These are phyloP conservation scores for Blastomyces gilchristii DNA, from an alignment of 2,329 filamentous ascomycete genomes.

Conservation along the genomic window DNA sequence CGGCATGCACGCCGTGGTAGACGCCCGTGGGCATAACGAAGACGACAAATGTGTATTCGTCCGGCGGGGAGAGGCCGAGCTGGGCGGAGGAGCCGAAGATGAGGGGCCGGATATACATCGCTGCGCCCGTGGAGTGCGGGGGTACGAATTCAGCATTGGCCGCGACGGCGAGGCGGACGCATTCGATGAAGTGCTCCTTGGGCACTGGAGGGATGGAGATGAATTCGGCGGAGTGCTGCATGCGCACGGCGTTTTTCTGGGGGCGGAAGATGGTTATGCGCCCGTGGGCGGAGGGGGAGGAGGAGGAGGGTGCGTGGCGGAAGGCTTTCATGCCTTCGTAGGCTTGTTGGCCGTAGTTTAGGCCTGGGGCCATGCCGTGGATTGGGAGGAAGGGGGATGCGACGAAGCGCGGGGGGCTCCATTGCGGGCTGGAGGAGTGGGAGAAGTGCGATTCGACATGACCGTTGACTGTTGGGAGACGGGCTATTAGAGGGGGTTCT, in stretches of 20 bases:
- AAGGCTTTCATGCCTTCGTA: slow-evolving; percentile 99
- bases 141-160: slow-evolving; percentile 88
- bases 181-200: slow-evolving; percentile 61
- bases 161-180: slow-evolving; percentile 69
- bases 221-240: slow-evolving; percentile 74
- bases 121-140: slow-evolving; percentile 75
- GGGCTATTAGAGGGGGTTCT: background rate
- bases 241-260: slow-evolving; percentile 67
- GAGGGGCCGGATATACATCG: slow-evolving; percentile 85
- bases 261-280: slow-evolving; percentile 81
- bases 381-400: slow-evolving; percentile 74
- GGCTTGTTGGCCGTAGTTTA: slow-evolving; percentile 96
- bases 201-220: slow-evolving; percentile 77
- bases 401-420: slow-evolving; percentile 70
- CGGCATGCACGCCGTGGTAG: slow-evolving; percentile 81
- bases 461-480: slow-evolving; percentile 56
- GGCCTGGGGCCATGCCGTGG: slow-evolving; percentile 86
- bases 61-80: slow-evolving; percentile 72
- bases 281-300: slow-evolving; percentile 40
- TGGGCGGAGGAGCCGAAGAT: slow-evolving; percentile 82
- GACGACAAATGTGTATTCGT: slow-evolving; percentile 85
- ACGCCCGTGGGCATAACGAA: slow-evolving; percentile 88
- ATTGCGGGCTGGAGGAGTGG: slow-evolving; percentile 56
- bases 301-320: slow-evolving; percentile 49
- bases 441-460: slow-evolving; percentile 86